Conservation (phyloP, 2,329 filamentous ascomycete species). For the Colletotrichum cereale region DNA sequence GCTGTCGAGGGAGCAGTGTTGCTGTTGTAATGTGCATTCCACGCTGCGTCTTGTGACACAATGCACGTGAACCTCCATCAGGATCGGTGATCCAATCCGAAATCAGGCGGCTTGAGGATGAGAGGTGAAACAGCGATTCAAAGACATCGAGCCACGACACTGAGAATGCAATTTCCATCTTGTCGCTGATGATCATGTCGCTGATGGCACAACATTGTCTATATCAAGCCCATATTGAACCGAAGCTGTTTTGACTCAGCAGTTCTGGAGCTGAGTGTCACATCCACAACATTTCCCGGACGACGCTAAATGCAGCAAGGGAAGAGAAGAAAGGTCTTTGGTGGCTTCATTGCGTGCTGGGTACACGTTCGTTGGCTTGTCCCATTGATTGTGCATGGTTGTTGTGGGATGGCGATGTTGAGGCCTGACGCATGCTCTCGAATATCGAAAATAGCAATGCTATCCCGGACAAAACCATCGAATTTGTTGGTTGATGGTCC, state of each 20-base stretch:
- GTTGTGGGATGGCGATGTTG: not conserved
- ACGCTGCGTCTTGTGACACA: no score
- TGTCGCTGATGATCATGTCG: not conserved
- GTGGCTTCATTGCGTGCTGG: not conserved
- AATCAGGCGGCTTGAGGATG: fast-evolving
- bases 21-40: no score
- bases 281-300: not conserved
- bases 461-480: not conserved
- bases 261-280: not conserved
- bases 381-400: not conserved
- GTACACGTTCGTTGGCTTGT: no score
- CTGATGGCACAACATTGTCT: not conserved
- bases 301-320: not conserved
- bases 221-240: not conserved
- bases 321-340: not conserved
- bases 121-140: not conserved
- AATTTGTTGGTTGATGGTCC: not conserved
- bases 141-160: fast-evolving
- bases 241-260: no score
- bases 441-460: no score
- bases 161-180: not conserved
- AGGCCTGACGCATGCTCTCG: not conserved
- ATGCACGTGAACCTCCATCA: not conserved
- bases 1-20: no score
- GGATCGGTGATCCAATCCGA: not conserved